Conservation (phyloP, 495 filamentous ascomycete genomes). For the Neurospora sp. region DNA sequence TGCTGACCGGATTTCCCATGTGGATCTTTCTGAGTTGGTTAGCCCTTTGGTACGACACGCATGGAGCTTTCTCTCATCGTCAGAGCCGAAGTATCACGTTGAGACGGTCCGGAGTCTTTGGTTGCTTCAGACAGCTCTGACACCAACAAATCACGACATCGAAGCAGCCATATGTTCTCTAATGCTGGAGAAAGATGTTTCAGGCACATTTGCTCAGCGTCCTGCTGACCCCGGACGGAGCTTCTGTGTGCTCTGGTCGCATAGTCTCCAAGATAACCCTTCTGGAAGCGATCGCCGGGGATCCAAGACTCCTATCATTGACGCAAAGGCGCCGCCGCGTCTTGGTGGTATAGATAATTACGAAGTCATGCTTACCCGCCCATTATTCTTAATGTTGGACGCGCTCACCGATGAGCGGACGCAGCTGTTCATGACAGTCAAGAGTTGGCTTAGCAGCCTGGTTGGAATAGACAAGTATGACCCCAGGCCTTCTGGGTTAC, state of each 20-base stretch:
- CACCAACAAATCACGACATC: constrained; percentile 44
- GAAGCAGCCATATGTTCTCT: constrained; percentile 73
- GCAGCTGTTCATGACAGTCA: constrained; percentile 64
- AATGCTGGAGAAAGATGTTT: constrained; percentile 48
- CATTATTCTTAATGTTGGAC: constrained; percentile 76
- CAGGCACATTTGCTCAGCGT: constrained; percentile 41
- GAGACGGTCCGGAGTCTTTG: constrained; percentile 81
- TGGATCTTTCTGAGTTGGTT: constrained; percentile 55
- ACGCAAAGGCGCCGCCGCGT: constrained; percentile 36
- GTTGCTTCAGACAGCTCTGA: constrained; percentile 60
- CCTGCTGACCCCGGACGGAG: constrained; percentile 48
- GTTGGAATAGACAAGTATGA: constrained; percentile 53
- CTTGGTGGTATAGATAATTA: constrained; percentile 43
- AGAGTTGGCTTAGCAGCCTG: constrained; percentile 73
- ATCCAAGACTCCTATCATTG: constrained; percentile 40
- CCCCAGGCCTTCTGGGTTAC: neutral
- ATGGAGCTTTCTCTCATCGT: constrained; percentile 70
- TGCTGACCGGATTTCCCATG: constrained; percentile 42
- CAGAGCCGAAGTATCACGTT: constrained; percentile 83
- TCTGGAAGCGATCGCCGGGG: constrained; percentile 34
- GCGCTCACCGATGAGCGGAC: constrained; percentile 61
- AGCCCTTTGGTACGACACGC: constrained; percentile 56
- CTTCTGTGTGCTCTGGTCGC: constrained; percentile 70
- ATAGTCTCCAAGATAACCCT: constrained; percentile 56
- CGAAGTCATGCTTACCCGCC: constrained; percentile 67